Evolutionary conservation across 495 filamentous ascomycete genomes (phyloP), one percentile per base, ranked within the genome.

Genomic region (Aspergillus bridgeri): DNA sequence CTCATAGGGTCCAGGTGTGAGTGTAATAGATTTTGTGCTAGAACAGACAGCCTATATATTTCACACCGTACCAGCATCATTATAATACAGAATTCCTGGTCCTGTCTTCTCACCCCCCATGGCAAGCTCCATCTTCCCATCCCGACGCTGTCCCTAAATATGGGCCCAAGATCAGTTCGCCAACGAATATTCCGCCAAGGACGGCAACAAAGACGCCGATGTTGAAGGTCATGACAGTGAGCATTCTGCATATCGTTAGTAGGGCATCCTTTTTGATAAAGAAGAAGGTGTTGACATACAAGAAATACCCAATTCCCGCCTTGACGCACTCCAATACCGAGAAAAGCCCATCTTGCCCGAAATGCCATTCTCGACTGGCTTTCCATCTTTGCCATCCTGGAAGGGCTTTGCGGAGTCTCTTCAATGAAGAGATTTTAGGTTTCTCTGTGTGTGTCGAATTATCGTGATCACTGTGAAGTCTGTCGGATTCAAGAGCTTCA

Each of bases 211-310:
- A 59, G 7, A 66, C 51, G 2, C 64, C 64, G 4, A 59, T 22
- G 42, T 66, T 66, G 53, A 61, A 61, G 1, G 45, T 66, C 64
- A 66, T 66, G 13, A 66, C 64, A 0, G 55, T 53, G 18, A 66
- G 27, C 64, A 66, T 66, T 17, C 64, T 66, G 20, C 15, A 0
- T 6, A 25, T 1, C 6, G 6, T 18, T 15, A 38, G 33, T 13
- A 22, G 2, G 17, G 15, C 21, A 45, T 1, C 29, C 15, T 51
- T 45, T 3, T 24, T 6, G 33, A 38, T 38, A 11, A 3, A 15
- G 13, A 4, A 38, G 33, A 57, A 21, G 21, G 47, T 11, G 6
- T 1, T 24, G 1, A 60, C 61, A 44, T 15, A 64, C 62, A 64
- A 18, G 6, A 62, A 9, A 51, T 65, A 65, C 18, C 62, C 56